Percentiles rank a stretch among this genome's conserved stretches.
phyloP scores from a whole-genome alignment of 1,284 basidiomycete species.

The Puccinia polysora region DNA sequence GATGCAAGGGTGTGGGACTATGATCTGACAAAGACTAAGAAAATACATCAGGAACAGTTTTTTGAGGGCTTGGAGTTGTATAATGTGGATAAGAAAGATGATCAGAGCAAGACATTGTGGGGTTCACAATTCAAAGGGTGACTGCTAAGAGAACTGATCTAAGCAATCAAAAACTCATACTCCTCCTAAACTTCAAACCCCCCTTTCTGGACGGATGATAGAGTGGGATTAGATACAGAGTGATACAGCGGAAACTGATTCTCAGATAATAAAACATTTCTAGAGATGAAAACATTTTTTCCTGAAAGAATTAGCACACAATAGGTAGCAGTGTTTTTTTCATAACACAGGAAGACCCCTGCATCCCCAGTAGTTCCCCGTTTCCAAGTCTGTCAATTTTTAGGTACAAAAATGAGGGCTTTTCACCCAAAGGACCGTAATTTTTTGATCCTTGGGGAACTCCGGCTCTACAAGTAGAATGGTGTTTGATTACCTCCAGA shows the following conservation, averaged over 20 bases:
- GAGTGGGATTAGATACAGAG: no score
- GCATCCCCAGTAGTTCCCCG: neutral
- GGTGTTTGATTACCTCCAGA: neutral
- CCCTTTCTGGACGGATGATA: no score
- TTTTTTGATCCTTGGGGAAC: neutral
- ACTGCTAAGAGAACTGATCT: no score
- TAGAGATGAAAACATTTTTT: neutral
- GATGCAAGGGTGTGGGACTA: no score
- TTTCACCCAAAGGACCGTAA: neutral
- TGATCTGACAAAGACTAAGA: neutral
- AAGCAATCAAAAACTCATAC: no score
- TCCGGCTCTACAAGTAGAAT: neutral
- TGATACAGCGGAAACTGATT: neutral
- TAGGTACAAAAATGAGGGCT: neutral
- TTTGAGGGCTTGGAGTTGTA: neutral
- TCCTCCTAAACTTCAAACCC: no score
- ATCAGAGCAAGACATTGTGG: neutral
- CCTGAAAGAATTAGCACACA: neutral
- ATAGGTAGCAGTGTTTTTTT: neutral
- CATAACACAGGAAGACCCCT: neutral
- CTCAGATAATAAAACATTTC: neutral
- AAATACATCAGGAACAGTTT: neutral
- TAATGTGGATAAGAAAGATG: neutral
- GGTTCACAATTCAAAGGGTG: neutral
- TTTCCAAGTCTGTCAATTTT: neutral